Evolutionary conservation across 2,329 filamentous ascomycete genomes (phyloP), one percentile per base, ranked within the genome.

Genomic region (Ceratocystis cacaofunesta): DNA sequence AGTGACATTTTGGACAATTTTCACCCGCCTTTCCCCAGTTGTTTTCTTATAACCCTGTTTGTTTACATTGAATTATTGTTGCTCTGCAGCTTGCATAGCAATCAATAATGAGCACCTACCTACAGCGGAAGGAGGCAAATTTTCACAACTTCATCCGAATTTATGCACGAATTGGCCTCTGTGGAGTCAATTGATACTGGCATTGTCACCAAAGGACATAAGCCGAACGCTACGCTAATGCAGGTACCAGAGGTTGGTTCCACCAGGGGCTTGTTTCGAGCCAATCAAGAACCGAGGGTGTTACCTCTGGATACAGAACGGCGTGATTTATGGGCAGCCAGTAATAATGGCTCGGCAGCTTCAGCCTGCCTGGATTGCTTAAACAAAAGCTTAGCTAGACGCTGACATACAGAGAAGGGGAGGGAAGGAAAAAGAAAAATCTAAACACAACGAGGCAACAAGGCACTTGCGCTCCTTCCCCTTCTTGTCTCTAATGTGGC

Each of bases 201-300:
- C 28, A 58, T 52, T 52, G 48, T 52, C 48, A 32, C 28, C 12
- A 58, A 57, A 30, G 32, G 32, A 36, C 32, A 36, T 36, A 58
- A 19, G 12, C 52, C 36, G 28, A 17, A n/a, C 52, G 5, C 32
- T 10, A 57, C 63, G 63, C 63, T 65, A 65, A 65, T 65, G 63
- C 63, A 65, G 63, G 63, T 65, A 65, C 63, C 63, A 44, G 25
- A 48, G 57, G 25, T 8, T 61, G 41, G 55, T 43, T 43, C 63
- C 55, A 65, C 52, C 57, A 19, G n/a, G 17, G 32, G 41, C 32
- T 36, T 61, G 55, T 25, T 15, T 41, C 5, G 8, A 61, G 25
- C 63, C 63, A 65, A 65, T 65, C 41, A 61, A n/a, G 48, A 15
- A 8, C 25, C 28, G 28, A 19, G 52, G 52, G 3, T 10, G 52